A percentile compares a stretch with the other conserved stretches of the same genome.
Evolutionary conservation across 1,139 yeast genomes (phyloP).

Genomic region (Wickerhamomyces sp.): DNA sequence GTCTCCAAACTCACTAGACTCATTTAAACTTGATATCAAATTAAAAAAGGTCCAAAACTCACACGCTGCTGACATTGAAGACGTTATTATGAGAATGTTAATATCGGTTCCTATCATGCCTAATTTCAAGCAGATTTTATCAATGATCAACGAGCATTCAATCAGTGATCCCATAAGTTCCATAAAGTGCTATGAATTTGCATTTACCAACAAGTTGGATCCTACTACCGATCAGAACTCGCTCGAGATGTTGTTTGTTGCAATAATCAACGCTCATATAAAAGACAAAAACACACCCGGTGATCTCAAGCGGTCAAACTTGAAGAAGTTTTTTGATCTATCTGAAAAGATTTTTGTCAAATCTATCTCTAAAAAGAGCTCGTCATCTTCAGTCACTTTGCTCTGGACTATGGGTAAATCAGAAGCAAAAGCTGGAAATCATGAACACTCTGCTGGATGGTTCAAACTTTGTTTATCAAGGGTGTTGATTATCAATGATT

Average conservation of each 20-base stretch:
- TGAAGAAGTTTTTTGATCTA: conserved; percentile 18
- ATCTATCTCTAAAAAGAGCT: conserved; percentile 20
- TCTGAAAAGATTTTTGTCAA: conserved; percentile 23
- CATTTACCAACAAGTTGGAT: conserved; percentile 23
- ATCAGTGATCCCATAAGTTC: conserved; percentile 20
- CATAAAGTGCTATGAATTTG: conserved; percentile 25
- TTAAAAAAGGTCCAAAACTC: conserved; percentile 10
- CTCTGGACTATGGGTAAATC: conserved; percentile 30
- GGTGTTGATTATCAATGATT: conserved; percentile 18
- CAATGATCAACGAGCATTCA: conserved; percentile 21
- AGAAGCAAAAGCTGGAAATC: conserved; percentile 17
- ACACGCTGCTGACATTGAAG: conserved; percentile 14
- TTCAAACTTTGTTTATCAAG: conserved; percentile 24
- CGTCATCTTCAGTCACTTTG: conserved; percentile 24
- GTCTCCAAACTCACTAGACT: conserved; percentile 16
- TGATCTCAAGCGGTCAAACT: conserved; percentile 7
- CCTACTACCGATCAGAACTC: conserved; percentile 18
- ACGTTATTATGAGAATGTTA: conserved; percentile 26
- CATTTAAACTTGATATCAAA: conserved; percentile 20
- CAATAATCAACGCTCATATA: conserved; percentile 12
- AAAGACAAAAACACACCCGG: conserved; percentile 8
- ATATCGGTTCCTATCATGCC: conserved; percentile 19
- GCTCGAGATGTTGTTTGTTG: conserved; percentile 21
- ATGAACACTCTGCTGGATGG: conserved; percentile 24
- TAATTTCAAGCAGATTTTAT: conserved; percentile 15